phyloP scores from a whole-genome alignment of 2,329 filamentous ascomycete genomes.

The Trichoderma brevicompactum region DNA sequence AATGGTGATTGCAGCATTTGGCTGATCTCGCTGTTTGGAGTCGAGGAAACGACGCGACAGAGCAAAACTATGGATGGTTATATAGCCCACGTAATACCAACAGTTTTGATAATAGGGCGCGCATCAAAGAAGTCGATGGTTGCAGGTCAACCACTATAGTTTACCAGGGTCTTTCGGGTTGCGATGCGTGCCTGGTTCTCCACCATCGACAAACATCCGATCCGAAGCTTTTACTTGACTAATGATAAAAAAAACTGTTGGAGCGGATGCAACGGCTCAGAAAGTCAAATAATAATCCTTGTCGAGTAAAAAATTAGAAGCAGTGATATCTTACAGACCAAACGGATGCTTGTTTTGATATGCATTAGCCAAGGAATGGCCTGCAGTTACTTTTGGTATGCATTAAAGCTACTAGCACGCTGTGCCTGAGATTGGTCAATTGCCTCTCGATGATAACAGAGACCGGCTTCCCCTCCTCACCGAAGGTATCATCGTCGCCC shows the following conservation, averaged over 20 bases:
- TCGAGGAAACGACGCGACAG: too few species aligned
- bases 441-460: conserved; percentile 21
- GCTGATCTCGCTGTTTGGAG: too few species aligned
- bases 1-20: background rate
- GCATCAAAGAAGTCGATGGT: too few species aligned
- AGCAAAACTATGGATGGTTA: too few species aligned
- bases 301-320: background rate
- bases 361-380: conserved; percentile 26
- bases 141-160: too few species aligned
- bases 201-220: background rate
- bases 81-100: too few species aligned
- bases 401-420: conserved; percentile 16
- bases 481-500: background rate
- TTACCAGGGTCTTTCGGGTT: too few species aligned
- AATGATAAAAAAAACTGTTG: background rate
- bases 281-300: background rate
- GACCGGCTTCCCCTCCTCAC: conserved; percentile 11
- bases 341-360: conserved; percentile 13
- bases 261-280: conserved; percentile 6
- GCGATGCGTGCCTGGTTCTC: too few species aligned
- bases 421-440: conserved; percentile 26
- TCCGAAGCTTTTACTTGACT: conserved; percentile 11
- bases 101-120: too few species aligned
- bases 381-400: conserved; percentile 27
- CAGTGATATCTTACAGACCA: background rate